phyloP scores from a whole-genome alignment of 2,329 filamentous ascomycete genomes.

The Aspergillus carbonarius region DNA sequence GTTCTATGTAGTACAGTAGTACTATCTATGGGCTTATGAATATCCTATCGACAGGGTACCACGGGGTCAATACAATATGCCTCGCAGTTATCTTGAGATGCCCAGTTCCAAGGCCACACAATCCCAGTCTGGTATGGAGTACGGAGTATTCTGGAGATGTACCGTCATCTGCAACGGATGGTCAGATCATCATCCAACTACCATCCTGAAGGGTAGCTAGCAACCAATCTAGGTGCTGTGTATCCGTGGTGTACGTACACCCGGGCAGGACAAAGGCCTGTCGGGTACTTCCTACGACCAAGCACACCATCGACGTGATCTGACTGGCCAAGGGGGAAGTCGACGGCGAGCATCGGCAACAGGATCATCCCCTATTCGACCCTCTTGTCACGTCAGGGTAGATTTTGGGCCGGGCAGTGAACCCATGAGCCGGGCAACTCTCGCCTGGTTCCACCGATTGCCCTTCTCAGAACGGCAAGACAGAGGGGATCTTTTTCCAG shows the following conservation, averaged over 20 bases:
- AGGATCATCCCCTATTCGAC: conserved; percentile 14
- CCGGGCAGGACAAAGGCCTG: not conserved
- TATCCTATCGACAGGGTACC: not conserved
- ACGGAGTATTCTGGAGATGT: not conserved
- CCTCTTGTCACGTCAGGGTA: conserved; percentile 10
- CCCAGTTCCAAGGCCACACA: not conserved
- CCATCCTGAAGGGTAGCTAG: not conserved
- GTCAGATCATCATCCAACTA: not conserved
- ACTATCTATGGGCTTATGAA: too few species aligned
- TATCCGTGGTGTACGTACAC: not conserved
- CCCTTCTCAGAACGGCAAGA: conserved; percentile 23
- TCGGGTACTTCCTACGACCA: conserved; percentile 1
- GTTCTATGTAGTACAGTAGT: too few species aligned
- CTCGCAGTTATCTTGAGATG: not conserved
- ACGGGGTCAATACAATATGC: not conserved
- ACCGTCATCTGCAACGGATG: not conserved
- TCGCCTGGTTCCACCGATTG: conserved; percentile 30
- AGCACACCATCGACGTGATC: not conserved
- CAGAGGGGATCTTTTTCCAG: conserved; percentile 20
- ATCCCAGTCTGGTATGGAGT: not conserved
- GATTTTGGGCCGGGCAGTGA: conserved; percentile 1
- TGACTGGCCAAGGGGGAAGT: not conserved
- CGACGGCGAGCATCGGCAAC: conserved; percentile 1
- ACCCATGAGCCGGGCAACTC: conserved; percentile 12
- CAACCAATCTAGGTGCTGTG: not conserved